phyloP scores from a whole-genome alignment of 768 basidiomycete species.

The Gymnopilus dilepis region DNA sequence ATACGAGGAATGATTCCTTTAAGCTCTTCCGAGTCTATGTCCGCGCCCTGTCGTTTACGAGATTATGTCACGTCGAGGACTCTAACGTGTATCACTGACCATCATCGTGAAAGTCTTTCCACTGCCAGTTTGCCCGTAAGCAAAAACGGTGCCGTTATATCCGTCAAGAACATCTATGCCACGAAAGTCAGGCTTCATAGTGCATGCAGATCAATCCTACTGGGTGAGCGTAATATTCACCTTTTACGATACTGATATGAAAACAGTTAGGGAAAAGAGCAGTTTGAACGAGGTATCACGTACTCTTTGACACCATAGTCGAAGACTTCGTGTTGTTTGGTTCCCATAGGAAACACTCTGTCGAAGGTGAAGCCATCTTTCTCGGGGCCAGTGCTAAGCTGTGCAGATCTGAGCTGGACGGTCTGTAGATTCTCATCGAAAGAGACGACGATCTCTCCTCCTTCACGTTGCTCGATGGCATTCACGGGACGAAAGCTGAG shows the following conservation, averaged over 20 bases:
- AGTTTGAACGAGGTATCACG: conserved; percentile 37
- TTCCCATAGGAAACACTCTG: conserved; percentile 91
- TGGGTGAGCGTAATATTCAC: conserved; percentile 39
- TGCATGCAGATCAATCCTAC: background rate
- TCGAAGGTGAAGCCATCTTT: conserved; percentile 99
- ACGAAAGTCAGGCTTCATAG: background rate
- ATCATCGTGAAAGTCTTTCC: conserved; percentile 99
- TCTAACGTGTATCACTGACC: conserved; percentile 49
- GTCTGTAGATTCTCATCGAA: conserved; percentile 89
- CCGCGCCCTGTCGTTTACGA: conserved; percentile 73
- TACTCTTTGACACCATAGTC: conserved; percentile 98
- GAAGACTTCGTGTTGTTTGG: conserved; percentile 92
- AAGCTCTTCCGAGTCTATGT: conserved; percentile 92
- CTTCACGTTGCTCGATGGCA: conserved; percentile 85
- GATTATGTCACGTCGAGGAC: conserved; percentile 18
- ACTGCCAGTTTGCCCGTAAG: conserved; percentile 86
- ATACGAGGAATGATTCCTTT: conserved; percentile 98
- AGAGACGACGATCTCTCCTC: conserved; percentile 87
- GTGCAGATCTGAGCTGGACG: conserved; percentile 76
- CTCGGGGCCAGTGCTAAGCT: conserved; percentile 80
- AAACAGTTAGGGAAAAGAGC: conserved; percentile 27
- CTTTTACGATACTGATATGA: conserved; percentile 86
- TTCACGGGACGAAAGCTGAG: conserved; percentile 94
- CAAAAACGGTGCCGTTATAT: conserved; percentile 96
- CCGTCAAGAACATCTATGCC: conserved; percentile 92